Evolutionary conservation across 2,329 filamentous ascomycete species (phyloP).

Genomic region (Sporothrix curviconia): DNA sequence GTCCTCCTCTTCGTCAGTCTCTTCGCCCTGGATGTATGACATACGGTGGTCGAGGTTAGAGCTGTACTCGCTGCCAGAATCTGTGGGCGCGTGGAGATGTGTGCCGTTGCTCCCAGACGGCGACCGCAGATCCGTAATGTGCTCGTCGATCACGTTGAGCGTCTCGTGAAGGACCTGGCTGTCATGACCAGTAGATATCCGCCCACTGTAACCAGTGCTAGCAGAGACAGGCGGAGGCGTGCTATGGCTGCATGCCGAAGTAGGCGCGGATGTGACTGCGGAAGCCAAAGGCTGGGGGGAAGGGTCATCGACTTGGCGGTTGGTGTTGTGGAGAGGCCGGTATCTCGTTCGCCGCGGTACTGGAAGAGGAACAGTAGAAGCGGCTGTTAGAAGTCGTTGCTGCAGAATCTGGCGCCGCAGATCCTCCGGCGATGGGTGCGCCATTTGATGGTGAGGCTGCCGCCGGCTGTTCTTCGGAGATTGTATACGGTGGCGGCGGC

Average conservation of each 20-base stretch:
- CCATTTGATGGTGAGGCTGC: slow-evolving; percentile 23
- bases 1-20: slow-evolving; percentile 89
- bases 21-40: slow-evolving; percentile 89
- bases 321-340: slow-evolving; percentile 23
- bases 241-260: slow-evolving; percentile 18
- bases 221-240: slow-evolving; percentile 14
- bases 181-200: slow-evolving; percentile 40
- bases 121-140: slow-evolving; percentile 77
- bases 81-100: slow-evolving; percentile 51
- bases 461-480: slow-evolving; percentile 21
- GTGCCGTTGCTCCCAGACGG: slow-evolving; percentile 42
- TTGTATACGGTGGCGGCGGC: slow-evolving; percentile 24
- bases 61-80: slow-evolving; percentile 88
- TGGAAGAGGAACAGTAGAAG: not conserved
- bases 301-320: slow-evolving; percentile 17
- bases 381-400: not conserved
- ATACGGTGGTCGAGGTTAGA: slow-evolving; percentile 67
- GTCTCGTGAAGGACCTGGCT: slow-evolving; percentile 90
- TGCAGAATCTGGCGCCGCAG: not conserved
- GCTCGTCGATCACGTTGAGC: slow-evolving; percentile 91
- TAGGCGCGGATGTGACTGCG: not conserved
- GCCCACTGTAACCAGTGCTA: slow-evolving; percentile 31
- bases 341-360: slow-evolving; percentile 16
- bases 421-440: slow-evolving; percentile 22
- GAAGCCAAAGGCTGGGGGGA: not conserved